phyloP scores from a whole-genome alignment of 768 basidiomycete genomes.

The Butyriboletus loyo region DNA sequence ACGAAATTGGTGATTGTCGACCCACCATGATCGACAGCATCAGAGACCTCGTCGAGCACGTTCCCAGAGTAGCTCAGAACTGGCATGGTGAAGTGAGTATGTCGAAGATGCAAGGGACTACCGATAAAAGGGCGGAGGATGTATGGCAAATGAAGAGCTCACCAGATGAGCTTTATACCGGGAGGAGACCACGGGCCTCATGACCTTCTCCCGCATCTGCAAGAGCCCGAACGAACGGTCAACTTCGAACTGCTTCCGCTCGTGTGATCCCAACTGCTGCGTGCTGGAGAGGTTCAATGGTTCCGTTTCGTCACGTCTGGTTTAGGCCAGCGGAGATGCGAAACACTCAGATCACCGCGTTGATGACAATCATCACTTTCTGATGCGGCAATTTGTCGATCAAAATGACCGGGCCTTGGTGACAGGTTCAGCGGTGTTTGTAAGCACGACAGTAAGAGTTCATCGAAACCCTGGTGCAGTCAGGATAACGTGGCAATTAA shows the following conservation, averaged over 20 bases:
- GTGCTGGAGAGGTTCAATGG: too few relatives aligned
- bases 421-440: conserved; percentile 17
- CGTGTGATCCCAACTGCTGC: too few relatives aligned
- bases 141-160: conserved; percentile 3
- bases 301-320: too few relatives aligned
- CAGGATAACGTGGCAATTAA: conserved; percentile 9
- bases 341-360: too few relatives aligned
- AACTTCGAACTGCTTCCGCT: too few relatives aligned
- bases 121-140: background rate
- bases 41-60: conserved; percentile 43
- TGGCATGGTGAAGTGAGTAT: conserved; percentile 19
- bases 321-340: too few relatives aligned
- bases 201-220: too few relatives aligned
- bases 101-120: background rate
- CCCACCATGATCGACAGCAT: conserved; percentile 49
- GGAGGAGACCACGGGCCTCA: too few relatives aligned
- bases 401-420: conserved; percentile 8
- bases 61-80: conserved; percentile 26
- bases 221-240: too few relatives aligned
- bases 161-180: conserved; percentile 19
- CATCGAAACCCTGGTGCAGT: conserved; percentile 10
- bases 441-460: background rate
- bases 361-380: too few relatives aligned
- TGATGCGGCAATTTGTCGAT: too few relatives aligned
- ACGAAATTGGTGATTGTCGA: background rate